A percentile compares a stretch with the other conserved stretches of the same genome.
These are phyloP conservation scores for Chlorociboria aeruginascens DNA, from an alignment of 495 filamentous ascomycete species.

Conservation along the genomic window DNA sequence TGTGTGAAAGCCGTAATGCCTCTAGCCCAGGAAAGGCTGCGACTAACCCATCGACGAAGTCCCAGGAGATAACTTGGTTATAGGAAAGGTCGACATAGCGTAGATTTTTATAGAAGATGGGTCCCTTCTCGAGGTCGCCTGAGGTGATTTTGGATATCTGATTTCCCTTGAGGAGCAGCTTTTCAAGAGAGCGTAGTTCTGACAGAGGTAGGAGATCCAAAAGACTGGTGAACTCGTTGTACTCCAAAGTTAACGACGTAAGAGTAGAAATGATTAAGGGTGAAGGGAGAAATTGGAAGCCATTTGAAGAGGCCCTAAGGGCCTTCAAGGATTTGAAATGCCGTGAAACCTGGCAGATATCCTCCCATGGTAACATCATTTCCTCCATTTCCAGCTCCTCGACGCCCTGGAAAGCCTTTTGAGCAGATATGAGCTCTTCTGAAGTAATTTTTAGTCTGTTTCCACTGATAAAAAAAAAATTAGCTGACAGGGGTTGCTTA, in stretches of 20 bases:
- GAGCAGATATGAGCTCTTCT: conserved; percentile 20
- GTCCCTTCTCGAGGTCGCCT: conserved; percentile 22
- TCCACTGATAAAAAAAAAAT: conserved; percentile 36
- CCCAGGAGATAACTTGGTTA: conserved; percentile 62
- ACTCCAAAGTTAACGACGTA: conserved; percentile 56
- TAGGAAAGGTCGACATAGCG: conserved; percentile 69
- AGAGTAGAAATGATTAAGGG: conserved; percentile 29
- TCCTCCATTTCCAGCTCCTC: conserved; percentile 62
- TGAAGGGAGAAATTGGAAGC: conserved; percentile 1
- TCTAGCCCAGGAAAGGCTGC: conserved; percentile 55
- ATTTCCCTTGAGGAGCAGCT: conserved; percentile 48
- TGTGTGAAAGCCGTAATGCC: conserved; percentile 66
- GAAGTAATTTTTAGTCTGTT: conserved; percentile 55
- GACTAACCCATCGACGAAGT: conserved; percentile 53
- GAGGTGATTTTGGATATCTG: conserved; percentile 26
- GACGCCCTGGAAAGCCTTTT: conserved; percentile 40
- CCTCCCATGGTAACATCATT: conserved; percentile 59
- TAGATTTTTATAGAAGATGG: conserved; percentile 18
- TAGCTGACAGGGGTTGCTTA: conserved; percentile 1
- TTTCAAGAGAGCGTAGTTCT: conserved; percentile 44
- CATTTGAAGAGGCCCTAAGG: conserved; percentile 46
- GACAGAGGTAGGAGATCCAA: conserved; percentile 45
- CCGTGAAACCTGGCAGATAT: conserved; percentile 36
- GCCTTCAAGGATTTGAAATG: conserved; percentile 49
- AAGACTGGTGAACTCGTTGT: conserved; percentile 57